Conservation (phyloP, 75 land plant genomes). For the Cupressus sempervirens region DNA sequence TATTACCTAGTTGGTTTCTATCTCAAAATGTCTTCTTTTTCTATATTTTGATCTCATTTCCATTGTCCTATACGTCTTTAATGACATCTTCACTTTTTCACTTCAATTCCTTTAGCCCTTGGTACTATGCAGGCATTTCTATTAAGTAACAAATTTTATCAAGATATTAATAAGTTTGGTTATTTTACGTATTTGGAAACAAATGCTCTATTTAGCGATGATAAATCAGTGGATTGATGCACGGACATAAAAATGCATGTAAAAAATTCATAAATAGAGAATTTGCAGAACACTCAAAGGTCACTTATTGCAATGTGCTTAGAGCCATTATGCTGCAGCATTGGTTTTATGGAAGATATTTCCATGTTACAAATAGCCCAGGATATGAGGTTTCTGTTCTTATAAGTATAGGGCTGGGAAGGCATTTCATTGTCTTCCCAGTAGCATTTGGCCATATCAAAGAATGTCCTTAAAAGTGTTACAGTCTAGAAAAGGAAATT, state of each 20-base stretch:
- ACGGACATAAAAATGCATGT: neutral
- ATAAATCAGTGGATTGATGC: neutral
- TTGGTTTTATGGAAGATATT: neutral
- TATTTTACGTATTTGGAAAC: neutral
- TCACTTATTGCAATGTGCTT: neutral
- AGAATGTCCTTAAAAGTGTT: neutral
- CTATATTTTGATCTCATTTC: neutral
- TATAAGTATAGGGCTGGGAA: neutral
- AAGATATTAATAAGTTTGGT: neutral
- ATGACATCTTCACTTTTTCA: neutral
- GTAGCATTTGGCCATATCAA: neutral
- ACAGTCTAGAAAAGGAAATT: neutral
- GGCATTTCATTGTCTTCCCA: neutral
- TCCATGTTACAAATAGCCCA: neutral
- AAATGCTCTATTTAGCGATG: neutral
- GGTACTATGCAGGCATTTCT: neutral
- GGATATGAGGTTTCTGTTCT: neutral
- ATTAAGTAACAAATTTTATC: neutral
- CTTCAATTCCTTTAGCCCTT: neutral
- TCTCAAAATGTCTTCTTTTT: neutral
- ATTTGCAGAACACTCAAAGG: neutral
- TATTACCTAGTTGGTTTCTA: neutral
- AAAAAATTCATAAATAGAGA: neutral
- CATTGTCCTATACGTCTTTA: neutral
- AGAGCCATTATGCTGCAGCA: neutral